These are phyloP conservation scores for Atalantia buxifolia DNA, from an alignment of 345 rosid genomes.

Conservation along the genomic window DNA sequence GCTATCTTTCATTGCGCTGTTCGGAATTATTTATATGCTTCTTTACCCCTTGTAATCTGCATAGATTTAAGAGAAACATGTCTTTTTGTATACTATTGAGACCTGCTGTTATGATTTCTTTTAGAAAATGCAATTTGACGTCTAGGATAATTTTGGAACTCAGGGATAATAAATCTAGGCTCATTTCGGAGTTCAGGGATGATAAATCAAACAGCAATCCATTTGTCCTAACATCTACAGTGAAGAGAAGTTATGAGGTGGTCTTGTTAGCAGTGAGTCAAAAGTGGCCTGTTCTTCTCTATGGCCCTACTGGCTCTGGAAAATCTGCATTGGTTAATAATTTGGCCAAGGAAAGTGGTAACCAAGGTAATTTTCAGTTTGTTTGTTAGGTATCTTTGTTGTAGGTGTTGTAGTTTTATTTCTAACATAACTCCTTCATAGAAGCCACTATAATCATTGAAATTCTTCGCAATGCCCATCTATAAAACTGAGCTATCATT, in stretches of 20 bases:
- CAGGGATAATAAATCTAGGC: conserved; percentile 45
- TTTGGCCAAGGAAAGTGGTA: conserved; percentile 68
- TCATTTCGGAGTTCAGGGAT: conserved; percentile 45
- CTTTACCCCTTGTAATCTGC: not conserved
- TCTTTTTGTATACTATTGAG: not conserved
- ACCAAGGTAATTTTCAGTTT: conserved; percentile 47
- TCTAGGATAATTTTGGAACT: conserved; percentile 19
- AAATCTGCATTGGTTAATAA: conserved; percentile 83
- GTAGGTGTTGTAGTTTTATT: not conserved
- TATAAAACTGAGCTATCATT: not conserved
- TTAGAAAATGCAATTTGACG: conserved; percentile 3
- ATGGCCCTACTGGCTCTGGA: conserved; percentile 89
- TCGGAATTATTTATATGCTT: not conserved
- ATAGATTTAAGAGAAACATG: not conserved
- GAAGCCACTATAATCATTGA: not conserved
- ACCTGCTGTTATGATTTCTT: not conserved
- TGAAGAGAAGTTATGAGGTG: conserved; percentile 76
- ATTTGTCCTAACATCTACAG: conserved; percentile 57
- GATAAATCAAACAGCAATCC: conserved; percentile 41
- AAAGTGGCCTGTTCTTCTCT: conserved; percentile 90
- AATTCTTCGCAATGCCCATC: not conserved
- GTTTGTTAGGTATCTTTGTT: not conserved
- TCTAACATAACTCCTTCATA: not conserved
- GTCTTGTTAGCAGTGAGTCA: conserved; percentile 74
- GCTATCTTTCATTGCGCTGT: not conserved